Evolutionary conservation across 768 basidiomycete species (phyloP).

Genomic region (Termitomyces sp.): DNA sequence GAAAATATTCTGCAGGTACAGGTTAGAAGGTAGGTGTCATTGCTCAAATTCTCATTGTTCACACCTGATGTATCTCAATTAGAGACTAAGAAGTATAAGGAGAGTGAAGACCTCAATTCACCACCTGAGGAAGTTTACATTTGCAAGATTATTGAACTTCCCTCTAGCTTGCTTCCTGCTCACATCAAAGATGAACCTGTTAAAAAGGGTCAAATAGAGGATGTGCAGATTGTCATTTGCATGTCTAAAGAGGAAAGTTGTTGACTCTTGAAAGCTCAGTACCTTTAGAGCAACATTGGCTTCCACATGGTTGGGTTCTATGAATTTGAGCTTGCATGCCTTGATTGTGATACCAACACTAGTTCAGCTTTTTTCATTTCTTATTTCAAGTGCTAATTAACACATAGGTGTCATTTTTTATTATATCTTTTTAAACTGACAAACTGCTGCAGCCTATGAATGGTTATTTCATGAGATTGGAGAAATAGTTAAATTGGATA

Average conservation of each 20-base stretch:
- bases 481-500: conserved; percentile 18
- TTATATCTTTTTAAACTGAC: conserved; percentile 3
- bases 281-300: conserved; percentile 23
- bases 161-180: not conserved
- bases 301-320: conserved; percentile 23
- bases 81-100: not conserved
- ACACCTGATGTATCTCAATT: not conserved
- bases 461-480: conserved; percentile 15
- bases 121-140: not conserved
- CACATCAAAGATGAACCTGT: not conserved
- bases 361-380: not conserved
- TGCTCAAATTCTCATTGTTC: not conserved
- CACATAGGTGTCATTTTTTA: not conserved
- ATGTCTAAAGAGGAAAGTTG: conserved; percentile 20
- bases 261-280: conserved; percentile 15
- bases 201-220: conserved; percentile 2
- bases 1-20: conserved; percentile 16
- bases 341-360: not conserved
- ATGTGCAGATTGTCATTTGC: conserved; percentile 20
- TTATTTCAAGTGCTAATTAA: no score
- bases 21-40: conserved; percentile 7
- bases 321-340: conserved; percentile 22
- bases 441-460: conserved; percentile 18
- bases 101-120: not conserved
- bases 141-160: not conserved